phyloP scores from a whole-genome alignment of 768 basidiomycete genomes.

The Rhizopogon salebrosus region DNA sequence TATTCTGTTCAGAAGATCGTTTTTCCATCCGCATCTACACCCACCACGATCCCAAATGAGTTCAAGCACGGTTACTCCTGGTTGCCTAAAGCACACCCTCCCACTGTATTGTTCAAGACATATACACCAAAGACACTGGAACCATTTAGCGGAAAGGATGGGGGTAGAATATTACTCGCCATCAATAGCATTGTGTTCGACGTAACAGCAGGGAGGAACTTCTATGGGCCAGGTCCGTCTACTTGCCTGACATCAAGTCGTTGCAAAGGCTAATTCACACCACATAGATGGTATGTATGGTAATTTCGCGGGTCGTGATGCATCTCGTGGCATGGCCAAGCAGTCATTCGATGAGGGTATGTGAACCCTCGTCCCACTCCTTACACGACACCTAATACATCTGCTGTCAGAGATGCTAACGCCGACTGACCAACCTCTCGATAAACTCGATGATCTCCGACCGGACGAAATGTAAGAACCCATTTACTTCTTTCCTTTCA shows the following conservation, averaged over 20 bases:
- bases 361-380: constrained; percentile 17
- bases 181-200: constrained; percentile 91
- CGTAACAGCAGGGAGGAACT: constrained; percentile 81
- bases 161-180: constrained; percentile 75
- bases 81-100: constrained; percentile 81
- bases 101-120: constrained; percentile 68
- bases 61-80: constrained; percentile 87
- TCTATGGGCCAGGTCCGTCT: constrained; percentile 89
- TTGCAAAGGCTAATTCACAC: constrained; percentile 1
- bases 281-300: constrained; percentile 87
- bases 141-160: constrained; percentile 59
- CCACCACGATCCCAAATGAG: constrained; percentile 51
- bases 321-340: constrained; percentile 95
- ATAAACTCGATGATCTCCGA: constrained; percentile 75
- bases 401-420: constrained; percentile 76
- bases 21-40: constrained; percentile 56
- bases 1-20: constrained; percentile 73
- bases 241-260: background rate
- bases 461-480: constrained; percentile 74
- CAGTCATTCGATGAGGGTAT: constrained; percentile 91
- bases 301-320: constrained; percentile 96
- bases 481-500: background rate
- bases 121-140: constrained; percentile 76
- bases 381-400: background rate
- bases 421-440: constrained; percentile 78